Base-by-base conservation (phyloP, 2,329 filamentous ascomycete species). In the Lachnellula cervina region DNA sequence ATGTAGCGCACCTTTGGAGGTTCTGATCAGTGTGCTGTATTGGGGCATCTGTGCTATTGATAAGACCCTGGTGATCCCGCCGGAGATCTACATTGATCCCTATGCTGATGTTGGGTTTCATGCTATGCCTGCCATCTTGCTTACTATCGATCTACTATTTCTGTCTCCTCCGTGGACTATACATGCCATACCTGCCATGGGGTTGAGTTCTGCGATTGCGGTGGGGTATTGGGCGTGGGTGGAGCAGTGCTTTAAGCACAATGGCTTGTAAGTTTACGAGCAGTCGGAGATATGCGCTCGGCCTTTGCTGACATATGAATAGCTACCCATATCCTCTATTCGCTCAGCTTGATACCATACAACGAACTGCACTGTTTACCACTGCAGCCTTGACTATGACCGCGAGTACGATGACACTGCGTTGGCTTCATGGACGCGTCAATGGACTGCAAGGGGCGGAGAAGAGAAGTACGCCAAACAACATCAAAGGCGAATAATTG, bases 301-400 rank as follows among this genome's bases (percentile, higher is more conserved):
- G 23, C 21, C 32, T 34, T n/a, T 52, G 14, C 54, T 62, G 51
- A 66, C 49, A 2, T 8, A 17, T 5, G 48, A 40, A n/a, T 63
- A 88, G 85, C 77, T 95, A 96, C 64, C 90, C 91, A 0, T 96
- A 97, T 70, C 91, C 92, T 1, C 79, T 96, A 25, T 93, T 97
- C 61, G 84, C 77, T 8, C 69, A 88, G 45, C 74, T 95, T 43
- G 79, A 77, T 49, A 87, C 83, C 0, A 68, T 74, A 49, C 85
- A 90, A 66, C 81, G 92, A 19, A 74, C 84, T 8, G 72, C 81
- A 0, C 75, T 96, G 9, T 96, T 95, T 63, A 77, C 77, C 0
- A 73, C 81, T 17, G 88, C 88, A 43, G 90, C 89, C 0, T 66
- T 80, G 1, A 71, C 89, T 16, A 92, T 95, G 83, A 86, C 88